Base-by-base conservation (phyloP, 306 rosid genomes). In the Styphnolobium japonicum region DNA sequence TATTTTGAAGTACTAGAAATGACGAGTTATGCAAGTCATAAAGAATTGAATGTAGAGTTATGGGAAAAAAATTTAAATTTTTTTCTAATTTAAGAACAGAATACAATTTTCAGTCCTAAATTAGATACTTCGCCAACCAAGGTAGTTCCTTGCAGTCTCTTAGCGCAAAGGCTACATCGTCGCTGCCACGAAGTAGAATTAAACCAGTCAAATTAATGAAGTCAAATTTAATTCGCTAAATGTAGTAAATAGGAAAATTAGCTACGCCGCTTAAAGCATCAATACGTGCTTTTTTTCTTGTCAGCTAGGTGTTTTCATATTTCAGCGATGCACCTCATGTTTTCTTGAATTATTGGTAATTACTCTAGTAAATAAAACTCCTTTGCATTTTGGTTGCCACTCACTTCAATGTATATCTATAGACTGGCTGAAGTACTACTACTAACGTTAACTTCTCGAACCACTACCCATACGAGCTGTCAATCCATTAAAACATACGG, bases 91-190 rank as follows among this genome's bases (percentile, higher is more conserved):
- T 0, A 40, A 22, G 31, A 73, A 53, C 48, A 12, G 21, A 29
- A 14, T 16, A 36, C 34, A 64, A 22, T 8, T 8, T 40, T 23
- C 62, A 11, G 36, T 71, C 55, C 62, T 84, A 78, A 71, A 75
- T 81, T 68, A 94, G 82, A 79, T 91, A 94, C 90, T 94, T 92
- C 15, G 97, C 87, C 84, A 94, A 70, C 98, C 98, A 94, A 42
- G 95, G 90, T 31, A 87, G 63, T 71, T 92, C 97, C 84, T 92
- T 86, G 85, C 90, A 78, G 73, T 84, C 97, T 76, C 95, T 92
- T 68, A 94, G 79, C 21, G 97, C 93, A 87, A 94, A 94, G 77
- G 95, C 83, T 0, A 94, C 97, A 78, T 94, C 97, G 67, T 94
- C 92, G 15, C 92, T 88, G 92, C 71, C 80, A 85, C 68, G 66